These are phyloP conservation scores for Solanum okadae DNA, from an alignment of 257 asterid species.

Conservation along the genomic window DNA sequence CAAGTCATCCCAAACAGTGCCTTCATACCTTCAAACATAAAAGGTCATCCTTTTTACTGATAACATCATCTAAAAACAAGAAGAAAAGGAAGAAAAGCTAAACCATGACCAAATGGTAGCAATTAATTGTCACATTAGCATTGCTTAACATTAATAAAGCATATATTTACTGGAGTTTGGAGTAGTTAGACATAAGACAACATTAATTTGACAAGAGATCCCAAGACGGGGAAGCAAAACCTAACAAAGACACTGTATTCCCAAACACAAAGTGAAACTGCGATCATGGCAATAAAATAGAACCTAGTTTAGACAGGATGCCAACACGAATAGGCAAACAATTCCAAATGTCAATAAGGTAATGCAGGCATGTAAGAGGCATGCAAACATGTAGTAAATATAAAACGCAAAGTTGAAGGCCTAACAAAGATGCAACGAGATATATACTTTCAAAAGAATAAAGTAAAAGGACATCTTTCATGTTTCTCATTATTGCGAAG, in stretches of 20 bases:
- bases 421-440: not conserved
- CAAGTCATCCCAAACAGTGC: conserved; percentile 98
- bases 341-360: not conserved
- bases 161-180: not conserved
- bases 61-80: not conserved
- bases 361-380: not conserved
- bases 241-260: not conserved
- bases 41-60: not conserved
- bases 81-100: not conserved
- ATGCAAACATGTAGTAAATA: not conserved
- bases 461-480: not conserved
- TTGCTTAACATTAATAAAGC: not conserved
- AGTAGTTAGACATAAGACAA: not conserved
- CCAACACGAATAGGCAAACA: not conserved
- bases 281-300: not conserved
- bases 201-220: not conserved
- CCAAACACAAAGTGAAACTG: not conserved
- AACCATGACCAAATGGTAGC: not conserved
- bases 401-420: not conserved
- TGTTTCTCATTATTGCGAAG: not conserved
- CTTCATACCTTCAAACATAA: conserved; percentile 66
- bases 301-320: not conserved
- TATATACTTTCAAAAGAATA: not conserved
- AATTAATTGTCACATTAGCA: not conserved
- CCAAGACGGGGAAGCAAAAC: not conserved